Evolutionary conservation across 176 grass and related monocot genomes (phyloP).

Genomic region (Eleusine coracana): DNA sequence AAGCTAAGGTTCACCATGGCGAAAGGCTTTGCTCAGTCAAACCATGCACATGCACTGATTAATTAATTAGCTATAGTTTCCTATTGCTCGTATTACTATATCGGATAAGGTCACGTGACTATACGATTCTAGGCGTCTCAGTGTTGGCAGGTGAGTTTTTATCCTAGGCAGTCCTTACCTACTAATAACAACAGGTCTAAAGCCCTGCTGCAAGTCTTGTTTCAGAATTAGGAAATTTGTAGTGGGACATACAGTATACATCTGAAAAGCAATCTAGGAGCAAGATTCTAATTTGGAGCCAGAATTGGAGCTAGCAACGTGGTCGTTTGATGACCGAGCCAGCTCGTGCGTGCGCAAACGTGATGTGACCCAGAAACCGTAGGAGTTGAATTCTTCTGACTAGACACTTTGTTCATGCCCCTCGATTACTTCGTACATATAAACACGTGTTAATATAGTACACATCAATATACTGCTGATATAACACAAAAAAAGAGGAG

Average conservation of each 20-base stretch:
- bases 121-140: too few relatives aligned
- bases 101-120: too few relatives aligned
- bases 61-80: too few relatives aligned
- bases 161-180: not conserved
- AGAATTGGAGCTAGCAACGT: not conserved
- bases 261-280: not conserved
- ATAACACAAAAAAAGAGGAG: too few relatives aligned
- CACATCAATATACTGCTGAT: too few relatives aligned
- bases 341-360: not conserved
- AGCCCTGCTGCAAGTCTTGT: not conserved
- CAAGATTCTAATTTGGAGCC: not conserved
- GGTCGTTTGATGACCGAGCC: not conserved
- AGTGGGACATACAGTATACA: not conserved
- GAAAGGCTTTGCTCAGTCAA: not conserved
- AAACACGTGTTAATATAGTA: not conserved
- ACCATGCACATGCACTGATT: too few relatives aligned
- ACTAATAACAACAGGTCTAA: not conserved
- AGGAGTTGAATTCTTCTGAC: conserved; percentile 30
- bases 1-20: too few relatives aligned
- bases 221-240: not conserved
- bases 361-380: not conserved
- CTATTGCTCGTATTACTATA: too few relatives aligned
- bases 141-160: too few relatives aligned
- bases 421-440: not conserved
- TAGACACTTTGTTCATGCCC: not conserved